A percentile compares a stretch with the other conserved stretches of the same genome.
phyloP scores from a whole-genome alignment of 2,329 filamentous ascomycete species.

The Seiridium unicorne region DNA sequence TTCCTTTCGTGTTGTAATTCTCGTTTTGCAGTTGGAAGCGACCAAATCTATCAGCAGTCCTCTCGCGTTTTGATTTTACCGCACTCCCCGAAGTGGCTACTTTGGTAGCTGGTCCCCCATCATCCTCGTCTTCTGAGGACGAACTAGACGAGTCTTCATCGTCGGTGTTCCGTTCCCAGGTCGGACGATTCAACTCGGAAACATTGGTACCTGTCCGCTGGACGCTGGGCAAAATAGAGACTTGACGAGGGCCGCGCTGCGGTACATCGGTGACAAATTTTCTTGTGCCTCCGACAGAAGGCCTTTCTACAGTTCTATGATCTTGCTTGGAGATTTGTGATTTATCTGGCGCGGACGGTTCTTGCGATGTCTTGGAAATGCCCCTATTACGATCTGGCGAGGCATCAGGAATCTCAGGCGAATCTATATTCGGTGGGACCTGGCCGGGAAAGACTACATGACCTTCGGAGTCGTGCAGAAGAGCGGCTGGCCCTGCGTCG shows the following conservation, averaged over 20 bases:
- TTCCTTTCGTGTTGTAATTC: conserved; percentile 63
- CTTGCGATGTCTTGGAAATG: conserved; percentile 4
- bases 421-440: conserved; percentile 21
- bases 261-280: conserved; percentile 19
- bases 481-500: conserved; percentile 12
- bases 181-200: conserved; percentile 14
- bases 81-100: conserved; percentile 9
- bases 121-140: conserved; percentile 19
- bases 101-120: neutral
- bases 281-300: conserved; percentile 10
- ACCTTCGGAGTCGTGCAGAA: conserved; percentile 20
- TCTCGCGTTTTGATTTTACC: conserved; percentile 10
- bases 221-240: conserved; percentile 13
- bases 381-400: conserved; percentile 12
- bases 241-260: conserved; percentile 6
- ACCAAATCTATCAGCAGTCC: conserved; percentile 37
- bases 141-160: conserved; percentile 16
- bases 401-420: conserved; percentile 12
- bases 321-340: neutral
- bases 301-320: conserved; percentile 8
- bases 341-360: neutral
- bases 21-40: conserved; percentile 63
- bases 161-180: conserved; percentile 7
- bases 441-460: conserved; percentile 19
- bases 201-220: conserved; percentile 21